These are phyloP conservation scores for Ilyonectria robusta DNA, from an alignment of 2,329 filamentous ascomycete genomes.

Conservation along the genomic window DNA sequence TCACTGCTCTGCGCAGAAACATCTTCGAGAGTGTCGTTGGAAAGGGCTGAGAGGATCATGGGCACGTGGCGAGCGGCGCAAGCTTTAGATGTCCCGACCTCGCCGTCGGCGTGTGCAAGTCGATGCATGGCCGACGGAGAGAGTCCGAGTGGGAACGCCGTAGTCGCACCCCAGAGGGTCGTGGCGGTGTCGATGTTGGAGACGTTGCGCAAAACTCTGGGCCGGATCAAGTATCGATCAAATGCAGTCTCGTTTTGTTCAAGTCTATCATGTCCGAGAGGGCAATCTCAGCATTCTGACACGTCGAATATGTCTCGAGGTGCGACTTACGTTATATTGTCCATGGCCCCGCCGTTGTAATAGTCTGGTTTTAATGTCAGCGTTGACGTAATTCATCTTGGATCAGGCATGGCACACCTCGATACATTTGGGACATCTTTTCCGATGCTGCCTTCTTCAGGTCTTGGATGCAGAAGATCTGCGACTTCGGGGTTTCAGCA, in stretches of 20 bases:
- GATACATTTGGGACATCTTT: slow-evolving; percentile 8
- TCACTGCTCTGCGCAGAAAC: slow-evolving; percentile 54
- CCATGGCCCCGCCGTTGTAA: slow-evolving; percentile 19
- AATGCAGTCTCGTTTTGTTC: too few species aligned
- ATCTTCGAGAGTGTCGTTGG: slow-evolving; percentile 11
- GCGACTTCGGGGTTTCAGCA: not conserved
- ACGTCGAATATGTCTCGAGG: not conserved
- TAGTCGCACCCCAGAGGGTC: not conserved
- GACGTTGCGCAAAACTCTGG: slow-evolving; percentile 7
- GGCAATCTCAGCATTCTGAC: too few species aligned
- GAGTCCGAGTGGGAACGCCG: slow-evolving; percentile 5
- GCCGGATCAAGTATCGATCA: slow-evolving; percentile 5
- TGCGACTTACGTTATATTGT: slow-evolving; percentile 12
- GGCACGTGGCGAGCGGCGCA: not conserved
- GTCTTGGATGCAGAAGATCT: slow-evolving; percentile 22
- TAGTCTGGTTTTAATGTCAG: not conserved
- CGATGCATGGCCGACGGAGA: slow-evolving; percentile 19
- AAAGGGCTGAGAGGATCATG: slow-evolving; percentile 9
- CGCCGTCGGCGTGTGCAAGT: slow-evolving; percentile 21
- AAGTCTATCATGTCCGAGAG: too few species aligned
- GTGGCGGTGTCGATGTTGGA: slow-evolving; percentile 8
- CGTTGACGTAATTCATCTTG: not conserved
- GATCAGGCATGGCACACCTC: not conserved
- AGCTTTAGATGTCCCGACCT: slow-evolving; percentile 4
- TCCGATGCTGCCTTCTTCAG: slow-evolving; percentile 5